Percentiles rank a stretch among this genome's conserved stretches.
These are phyloP conservation scores for Lophium mytilinum DNA, from an alignment of 495 filamentous ascomycete genomes.

Conservation along the genomic window DNA sequence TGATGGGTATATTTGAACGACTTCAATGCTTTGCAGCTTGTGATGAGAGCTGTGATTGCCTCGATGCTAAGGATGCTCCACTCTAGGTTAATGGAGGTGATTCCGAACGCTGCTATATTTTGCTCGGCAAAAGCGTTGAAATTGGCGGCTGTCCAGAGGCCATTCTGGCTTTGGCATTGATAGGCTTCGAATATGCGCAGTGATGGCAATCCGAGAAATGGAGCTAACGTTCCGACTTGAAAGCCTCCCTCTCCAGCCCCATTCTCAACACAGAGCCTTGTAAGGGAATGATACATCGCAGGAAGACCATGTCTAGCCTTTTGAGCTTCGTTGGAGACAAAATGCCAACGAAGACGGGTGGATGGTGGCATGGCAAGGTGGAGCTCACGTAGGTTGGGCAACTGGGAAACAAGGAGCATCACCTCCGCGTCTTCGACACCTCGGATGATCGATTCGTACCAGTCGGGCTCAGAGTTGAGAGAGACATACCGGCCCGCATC, in stretches of 20 bases:
- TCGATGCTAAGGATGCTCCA: neutral
- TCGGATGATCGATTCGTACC: neutral
- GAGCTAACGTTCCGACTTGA: neutral
- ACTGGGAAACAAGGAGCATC: neutral
- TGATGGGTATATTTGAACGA: neutral
- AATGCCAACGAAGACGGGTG: neutral
- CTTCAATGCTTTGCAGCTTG: neutral
- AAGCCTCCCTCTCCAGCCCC: neutral
- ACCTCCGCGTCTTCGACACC: neutral
- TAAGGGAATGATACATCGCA: neutral
- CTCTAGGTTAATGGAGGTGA: neutral
- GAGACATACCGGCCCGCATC: neutral
- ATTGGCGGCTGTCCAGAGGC: neutral
- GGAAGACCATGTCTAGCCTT: neutral
- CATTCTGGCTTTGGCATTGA: neutral
- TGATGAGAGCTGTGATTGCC: neutral
- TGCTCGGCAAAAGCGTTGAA: neutral
- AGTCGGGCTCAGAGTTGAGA: neutral
- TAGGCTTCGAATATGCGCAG: neutral
- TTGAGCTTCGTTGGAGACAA: neutral
- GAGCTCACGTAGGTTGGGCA: neutral
- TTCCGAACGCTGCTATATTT: neutral
- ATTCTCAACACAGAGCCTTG: neutral
- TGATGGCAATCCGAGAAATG: neutral
- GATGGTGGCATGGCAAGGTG: neutral